Conservation (phyloP, 2,329 filamentous ascomycete genomes). For the Orbilia ellipsospora region DNA sequence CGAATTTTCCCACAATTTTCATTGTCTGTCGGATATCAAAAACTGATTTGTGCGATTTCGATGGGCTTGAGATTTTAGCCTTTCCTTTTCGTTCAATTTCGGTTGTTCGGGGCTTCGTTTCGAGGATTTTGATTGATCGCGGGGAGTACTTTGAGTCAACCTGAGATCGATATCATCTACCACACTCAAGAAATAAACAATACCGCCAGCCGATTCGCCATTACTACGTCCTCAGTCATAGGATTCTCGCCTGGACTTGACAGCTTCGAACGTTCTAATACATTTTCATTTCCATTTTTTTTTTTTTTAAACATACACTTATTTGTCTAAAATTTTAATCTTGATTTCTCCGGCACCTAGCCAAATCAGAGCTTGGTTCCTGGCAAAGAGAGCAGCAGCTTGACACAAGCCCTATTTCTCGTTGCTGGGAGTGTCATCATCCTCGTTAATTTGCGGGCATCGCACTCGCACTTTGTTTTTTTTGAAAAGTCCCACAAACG, state of each 20-base stretch:
- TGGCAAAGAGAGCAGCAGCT: conserved; percentile 41
- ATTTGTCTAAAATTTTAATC: conserved; percentile 7
- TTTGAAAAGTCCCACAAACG: conserved; percentile 17
- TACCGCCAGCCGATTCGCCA: conserved; percentile 25
- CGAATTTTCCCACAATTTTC: conserved; percentile 33
- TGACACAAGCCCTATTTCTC: conserved; percentile 44
- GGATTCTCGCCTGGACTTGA: conserved; percentile 2
- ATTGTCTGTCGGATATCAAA: conserved; percentile 41
- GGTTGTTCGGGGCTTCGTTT: background rate
- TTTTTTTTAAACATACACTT: no score
- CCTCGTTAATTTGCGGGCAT: conserved; percentile 51
- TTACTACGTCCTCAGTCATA: conserved; percentile 17
- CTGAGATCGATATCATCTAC: conserved; percentile 22
- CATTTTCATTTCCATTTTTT: no score
- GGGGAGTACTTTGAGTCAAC: background rate
- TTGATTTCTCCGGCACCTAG: conserved; percentile 15
- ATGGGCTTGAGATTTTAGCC: conserved; percentile 39
- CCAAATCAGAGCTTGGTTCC: conserved; percentile 53
- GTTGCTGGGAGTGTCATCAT: conserved; percentile 30
- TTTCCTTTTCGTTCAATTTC: conserved; percentile 5
- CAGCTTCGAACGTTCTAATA: no score
- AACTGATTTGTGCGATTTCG: conserved; percentile 36
- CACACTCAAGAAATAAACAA: conserved; percentile 1
- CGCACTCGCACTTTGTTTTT: conserved; percentile 25
- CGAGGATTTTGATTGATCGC: no score